Evolutionary conservation across 352 stramenopile species (phyloP), one percentile per base, ranked within the genome.

Genomic region (Peronospora destructor): DNA sequence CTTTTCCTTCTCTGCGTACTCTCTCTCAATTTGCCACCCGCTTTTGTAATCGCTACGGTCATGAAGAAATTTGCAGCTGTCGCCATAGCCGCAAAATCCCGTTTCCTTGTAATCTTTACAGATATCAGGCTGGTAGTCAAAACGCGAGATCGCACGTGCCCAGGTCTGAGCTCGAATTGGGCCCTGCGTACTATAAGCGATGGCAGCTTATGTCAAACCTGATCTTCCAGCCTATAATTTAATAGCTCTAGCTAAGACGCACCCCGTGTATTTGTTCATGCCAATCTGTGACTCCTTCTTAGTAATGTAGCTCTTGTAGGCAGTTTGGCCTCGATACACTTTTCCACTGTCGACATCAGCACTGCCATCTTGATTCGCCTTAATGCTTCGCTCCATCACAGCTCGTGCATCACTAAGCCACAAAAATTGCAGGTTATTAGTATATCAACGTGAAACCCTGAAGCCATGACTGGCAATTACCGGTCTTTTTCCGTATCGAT

Each of bases 91-190:
- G 57, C 96, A 99, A 66, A 98, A 99, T 21, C 97, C 97, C 6
- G 97, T 99, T 44, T 99, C 95, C 55, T 99, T 99, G 77, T 99
- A 99, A 68, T 99, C 97, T 64, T 99, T 99, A 72, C 97, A 99
- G 45, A 99, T 90, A 58, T 99, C 95, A 2, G 94, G 93, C 65
- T 85, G 71, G 70, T 99, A 99, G 56, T 99, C 96, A 54, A 99
- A 98, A 16, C 93, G 85, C 23, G 71, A 96, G 39, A 97, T 98
- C 14, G 91, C 90, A 5, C 95, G 80, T 3, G 97, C 79, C 71
- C 96, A 97, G 2, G 84, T 95, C 30, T 97, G 79, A 13, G 94
- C 95, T n/a, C 87, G 78, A 19, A 98, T 95, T 5, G 95, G 95
- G 6, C 94, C 95, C 53, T 96, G 85, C 2, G 85, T 97, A n/a